Evolutionary conservation across 441 rosid species (phyloP).

Genomic region (Corymbia citriodora): DNA sequence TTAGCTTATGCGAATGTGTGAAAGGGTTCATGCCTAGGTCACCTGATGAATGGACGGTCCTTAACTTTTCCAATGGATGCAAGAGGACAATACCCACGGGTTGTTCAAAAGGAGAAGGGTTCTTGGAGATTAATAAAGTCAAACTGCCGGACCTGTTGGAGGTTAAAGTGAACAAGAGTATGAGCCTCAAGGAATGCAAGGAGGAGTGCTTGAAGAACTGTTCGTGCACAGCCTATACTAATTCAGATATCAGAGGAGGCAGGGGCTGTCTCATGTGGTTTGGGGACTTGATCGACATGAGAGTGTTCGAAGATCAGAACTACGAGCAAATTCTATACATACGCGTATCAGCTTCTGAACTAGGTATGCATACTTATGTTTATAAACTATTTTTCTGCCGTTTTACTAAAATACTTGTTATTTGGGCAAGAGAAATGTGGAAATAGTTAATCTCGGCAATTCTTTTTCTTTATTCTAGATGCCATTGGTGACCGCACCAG

Average conservation of each 20-base stretch:
- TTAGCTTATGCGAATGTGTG: background rate
- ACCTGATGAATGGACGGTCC: background rate
- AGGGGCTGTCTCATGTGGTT: background rate
- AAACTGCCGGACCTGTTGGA: background rate
- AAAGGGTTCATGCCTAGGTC: background rate
- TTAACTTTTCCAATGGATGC: background rate
- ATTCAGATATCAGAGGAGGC: background rate
- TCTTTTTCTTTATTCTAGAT: background rate
- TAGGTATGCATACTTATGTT: background rate
- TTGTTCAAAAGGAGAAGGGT: background rate
- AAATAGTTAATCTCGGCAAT: background rate
- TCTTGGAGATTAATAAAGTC: background rate
- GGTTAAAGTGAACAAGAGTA: background rate
- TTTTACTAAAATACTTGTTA: background rate
- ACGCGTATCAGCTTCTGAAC: background rate
- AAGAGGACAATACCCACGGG: background rate
- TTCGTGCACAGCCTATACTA: constrained; percentile 7
- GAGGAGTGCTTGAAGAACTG: background rate
- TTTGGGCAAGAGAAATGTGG: background rate
- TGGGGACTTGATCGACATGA: background rate
- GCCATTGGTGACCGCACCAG: background rate
- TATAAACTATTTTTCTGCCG: background rate
- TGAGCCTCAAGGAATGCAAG: background rate
- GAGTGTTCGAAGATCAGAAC: background rate
- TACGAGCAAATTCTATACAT: background rate